These are phyloP conservation scores for Cytospora paraplurivora DNA, from an alignment of 2,329 filamentous ascomycete species.

Conservation along the genomic window DNA sequence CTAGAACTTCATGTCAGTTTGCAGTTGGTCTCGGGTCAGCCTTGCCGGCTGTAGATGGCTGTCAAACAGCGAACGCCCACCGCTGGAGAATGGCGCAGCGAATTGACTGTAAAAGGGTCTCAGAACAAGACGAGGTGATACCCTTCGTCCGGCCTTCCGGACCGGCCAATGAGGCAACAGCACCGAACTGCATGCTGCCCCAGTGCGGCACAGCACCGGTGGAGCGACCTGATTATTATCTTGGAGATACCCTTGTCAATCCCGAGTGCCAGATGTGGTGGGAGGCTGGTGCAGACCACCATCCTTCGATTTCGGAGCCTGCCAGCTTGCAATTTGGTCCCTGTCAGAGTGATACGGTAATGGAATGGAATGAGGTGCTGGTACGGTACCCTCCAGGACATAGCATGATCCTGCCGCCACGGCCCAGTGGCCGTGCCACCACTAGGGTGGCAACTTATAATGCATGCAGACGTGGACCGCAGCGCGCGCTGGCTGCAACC, in stretches of 20 bases:
- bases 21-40: constrained; percentile 20
- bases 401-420: constrained; percentile 12
- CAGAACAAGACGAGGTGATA: not conserved
- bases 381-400: not conserved
- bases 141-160: not conserved
- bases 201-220: constrained; percentile 21
- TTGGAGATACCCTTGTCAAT: constrained; percentile 23
- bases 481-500: constrained; percentile 16
- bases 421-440: constrained; percentile 9
- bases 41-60: constrained; percentile 17
- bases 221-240: constrained; percentile 12
- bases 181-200: not conserved
- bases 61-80: not conserved
- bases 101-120: not conserved
- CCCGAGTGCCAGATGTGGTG: constrained; percentile 24
- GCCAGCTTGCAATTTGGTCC: constrained; percentile 2
- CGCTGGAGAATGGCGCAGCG: not conserved
- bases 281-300: constrained; percentile 20
- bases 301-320: constrained; percentile 14
- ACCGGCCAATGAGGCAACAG: constrained; percentile 3
- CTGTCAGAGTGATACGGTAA: not conserved
- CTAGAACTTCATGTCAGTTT: constrained; percentile 9
- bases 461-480: constrained; percentile 20
- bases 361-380: not conserved
- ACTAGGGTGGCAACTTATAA: constrained; percentile 15